Evolutionary conservation across 2,329 filamentous ascomycete species (phyloP).

Genomic region (Immersiporthe knoxdaviesiana): DNA sequence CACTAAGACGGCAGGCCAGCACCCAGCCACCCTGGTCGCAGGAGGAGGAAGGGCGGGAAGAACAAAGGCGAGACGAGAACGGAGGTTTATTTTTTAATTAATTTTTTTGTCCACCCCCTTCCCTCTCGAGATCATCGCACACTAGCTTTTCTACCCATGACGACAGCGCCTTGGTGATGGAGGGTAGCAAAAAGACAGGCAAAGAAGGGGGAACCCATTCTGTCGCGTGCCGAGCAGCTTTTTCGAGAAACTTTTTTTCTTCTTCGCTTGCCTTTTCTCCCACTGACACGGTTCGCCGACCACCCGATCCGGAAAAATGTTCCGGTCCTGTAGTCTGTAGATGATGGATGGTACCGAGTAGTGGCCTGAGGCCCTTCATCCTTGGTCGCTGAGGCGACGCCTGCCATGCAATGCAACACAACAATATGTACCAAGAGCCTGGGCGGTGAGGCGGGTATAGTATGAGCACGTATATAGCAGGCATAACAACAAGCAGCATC

Average conservation of each 20-base stretch:
- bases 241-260: background rate
- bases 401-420: slow-evolving; percentile 2
- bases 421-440: background rate
- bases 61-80: background rate
- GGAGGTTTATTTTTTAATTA: background rate
- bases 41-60: background rate
- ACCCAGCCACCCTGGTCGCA: background rate
- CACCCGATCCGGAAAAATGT: background rate
- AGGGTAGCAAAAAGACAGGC: background rate
- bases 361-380: background rate
- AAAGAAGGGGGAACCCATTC: background rate
- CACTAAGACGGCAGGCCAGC: background rate
- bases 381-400: background rate
- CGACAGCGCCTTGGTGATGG: background rate
- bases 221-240: background rate
- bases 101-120: background rate
- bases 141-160: background rate
- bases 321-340: background rate
- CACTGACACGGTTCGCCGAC: background rate
- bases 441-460: slow-evolving; percentile 3
- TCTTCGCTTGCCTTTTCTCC: background rate
- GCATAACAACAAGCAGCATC: background rate
- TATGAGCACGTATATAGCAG: background rate
- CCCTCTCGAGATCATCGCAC: background rate
- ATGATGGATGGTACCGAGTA: background rate